These are phyloP conservation scores for Panicum hallii DNA, from an alignment of 202 grass and related monocot genomes.

Conservation along the genomic window DNA sequence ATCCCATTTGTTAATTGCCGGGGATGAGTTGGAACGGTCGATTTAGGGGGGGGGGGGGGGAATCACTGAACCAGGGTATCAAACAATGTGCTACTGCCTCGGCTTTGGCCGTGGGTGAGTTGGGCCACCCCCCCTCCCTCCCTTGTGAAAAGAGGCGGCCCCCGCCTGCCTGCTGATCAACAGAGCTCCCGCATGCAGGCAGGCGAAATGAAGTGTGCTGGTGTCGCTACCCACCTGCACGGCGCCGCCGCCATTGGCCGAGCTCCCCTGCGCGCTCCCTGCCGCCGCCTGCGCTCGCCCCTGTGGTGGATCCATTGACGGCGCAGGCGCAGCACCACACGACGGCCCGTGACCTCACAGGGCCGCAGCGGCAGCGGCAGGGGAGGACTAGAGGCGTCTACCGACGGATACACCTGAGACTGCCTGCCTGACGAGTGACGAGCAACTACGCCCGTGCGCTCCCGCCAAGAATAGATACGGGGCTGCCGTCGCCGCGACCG, in stretches of 20 bases:
- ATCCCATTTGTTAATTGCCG: slow-evolving; percentile 50
- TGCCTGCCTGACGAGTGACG: not conserved
- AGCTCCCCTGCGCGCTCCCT: not conserved
- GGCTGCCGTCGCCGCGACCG: not conserved
- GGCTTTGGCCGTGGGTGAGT: slow-evolving; percentile 34
- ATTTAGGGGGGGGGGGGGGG: not conserved
- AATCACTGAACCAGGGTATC: slow-evolving; percentile 45
- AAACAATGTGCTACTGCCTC: slow-evolving; percentile 46
- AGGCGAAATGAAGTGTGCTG: slow-evolving; percentile 30
- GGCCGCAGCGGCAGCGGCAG: not conserved
- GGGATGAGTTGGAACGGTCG: slow-evolving; percentile 39
- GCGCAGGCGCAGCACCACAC: not conserved
- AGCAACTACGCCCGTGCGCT: not conserved
- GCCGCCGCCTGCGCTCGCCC: slow-evolving; percentile 25
- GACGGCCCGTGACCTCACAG: slow-evolving; percentile 47
- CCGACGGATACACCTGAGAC: slow-evolving; percentile 16
- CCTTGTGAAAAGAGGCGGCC: not conserved
- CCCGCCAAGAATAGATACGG: not conserved
- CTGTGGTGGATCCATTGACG: slow-evolving; percentile 39
- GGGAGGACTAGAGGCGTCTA: not conserved
- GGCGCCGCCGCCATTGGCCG: slow-evolving; percentile 52
- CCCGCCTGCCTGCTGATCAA: slow-evolving; percentile 26
- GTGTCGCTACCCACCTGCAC: slow-evolving; percentile 43
- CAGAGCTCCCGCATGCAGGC: slow-evolving; percentile 21
- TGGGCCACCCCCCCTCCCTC: not conserved